Percentiles rank a stretch among this genome's conserved stretches.
Conservation (phyloP, 2,329 filamentous ascomycete species). For the Fusarium sacchari region DNA sequence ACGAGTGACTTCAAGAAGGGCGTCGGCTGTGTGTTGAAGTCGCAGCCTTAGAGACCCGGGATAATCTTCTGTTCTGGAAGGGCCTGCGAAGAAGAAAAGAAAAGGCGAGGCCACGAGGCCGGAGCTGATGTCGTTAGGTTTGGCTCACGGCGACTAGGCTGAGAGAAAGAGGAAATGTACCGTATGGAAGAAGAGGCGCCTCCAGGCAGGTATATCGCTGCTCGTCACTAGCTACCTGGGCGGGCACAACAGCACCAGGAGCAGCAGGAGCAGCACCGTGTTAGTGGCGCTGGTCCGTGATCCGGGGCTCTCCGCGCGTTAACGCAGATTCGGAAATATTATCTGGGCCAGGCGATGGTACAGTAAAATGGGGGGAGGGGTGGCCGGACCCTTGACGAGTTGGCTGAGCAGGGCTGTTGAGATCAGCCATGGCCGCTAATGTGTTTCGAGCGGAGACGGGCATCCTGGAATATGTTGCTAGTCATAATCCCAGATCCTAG, state of each 20-base stretch:
- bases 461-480: constrained; percentile 45
- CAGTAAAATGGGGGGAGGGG: constrained; percentile 50
- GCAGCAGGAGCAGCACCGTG: constrained; percentile 44
- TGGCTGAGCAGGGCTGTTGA: constrained; percentile 50
- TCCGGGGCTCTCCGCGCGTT: constrained; percentile 58
- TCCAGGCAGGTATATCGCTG: constrained; percentile 48
- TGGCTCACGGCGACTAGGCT: constrained; percentile 39
- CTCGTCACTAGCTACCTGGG: constrained; percentile 45
- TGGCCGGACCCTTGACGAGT: constrained; percentile 52
- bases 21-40: constrained; percentile 12
- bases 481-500: constrained; percentile 42
- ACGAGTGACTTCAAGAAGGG: constrained; percentile 28
- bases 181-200: constrained; percentile 41
- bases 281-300: constrained; percentile 50
- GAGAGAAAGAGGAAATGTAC: constrained; percentile 41
- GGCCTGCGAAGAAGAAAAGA: constrained; percentile 37
- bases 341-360: constrained; percentile 55
- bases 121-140: constrained; percentile 42
- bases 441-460: constrained; percentile 54
- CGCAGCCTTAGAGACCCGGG: constrained; percentile 14
- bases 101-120: constrained; percentile 43
- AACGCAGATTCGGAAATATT: constrained; percentile 62
- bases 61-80: constrained; percentile 34
- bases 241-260: constrained; percentile 46
- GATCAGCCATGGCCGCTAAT: constrained; percentile 55